Conservation (phyloP, 495 filamentous ascomycete species). For the Hypoxylon perforatum region DNA sequence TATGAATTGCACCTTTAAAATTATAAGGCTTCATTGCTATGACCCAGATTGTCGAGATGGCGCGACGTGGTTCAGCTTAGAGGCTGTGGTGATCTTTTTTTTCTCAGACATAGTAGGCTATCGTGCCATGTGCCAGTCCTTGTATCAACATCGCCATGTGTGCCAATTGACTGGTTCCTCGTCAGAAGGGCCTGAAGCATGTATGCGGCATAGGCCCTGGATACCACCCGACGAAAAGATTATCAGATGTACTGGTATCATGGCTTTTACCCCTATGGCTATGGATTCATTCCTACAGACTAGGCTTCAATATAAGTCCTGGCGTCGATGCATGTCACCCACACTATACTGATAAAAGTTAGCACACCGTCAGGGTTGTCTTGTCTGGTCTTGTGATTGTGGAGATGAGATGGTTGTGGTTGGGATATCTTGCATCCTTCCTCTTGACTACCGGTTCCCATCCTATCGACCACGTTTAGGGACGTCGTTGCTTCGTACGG, state of each 20-base stretch:
- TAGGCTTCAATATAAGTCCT: slow-evolving; percentile 31
- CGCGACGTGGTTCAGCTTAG: slow-evolving; percentile 16
- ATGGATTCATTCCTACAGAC: slow-evolving; percentile 35
- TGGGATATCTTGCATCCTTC: slow-evolving; percentile 18
- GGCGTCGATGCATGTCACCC: slow-evolving; percentile 38
- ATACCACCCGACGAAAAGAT: slow-evolving; percentile 5
- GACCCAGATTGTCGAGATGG: slow-evolving; percentile 13
- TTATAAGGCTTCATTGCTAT: background rate
- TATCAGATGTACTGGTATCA: slow-evolving; percentile 10
- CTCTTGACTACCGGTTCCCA: slow-evolving; percentile 12
- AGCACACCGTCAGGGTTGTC: slow-evolving; percentile 30
- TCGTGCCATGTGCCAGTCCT: slow-evolving; percentile 21
- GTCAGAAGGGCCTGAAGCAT: slow-evolving; percentile 29
- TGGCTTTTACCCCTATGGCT: slow-evolving; percentile 21
- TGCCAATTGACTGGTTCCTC: slow-evolving; percentile 27
- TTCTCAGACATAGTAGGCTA: slow-evolving; percentile 26
- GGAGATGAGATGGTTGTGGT: slow-evolving; percentile 2
- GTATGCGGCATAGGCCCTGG: slow-evolving; percentile 28
- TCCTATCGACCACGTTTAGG: slow-evolving; percentile 25
- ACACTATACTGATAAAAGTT: slow-evolving; percentile 36
- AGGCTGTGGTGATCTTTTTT: slow-evolving; percentile 10
- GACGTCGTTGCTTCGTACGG: slow-evolving; percentile 8
- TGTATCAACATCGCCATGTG: slow-evolving; percentile 9
- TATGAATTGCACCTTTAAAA: background rate
- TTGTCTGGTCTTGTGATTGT: slow-evolving; percentile 23